phyloP scores from a whole-genome alignment of 176 grass and related monocot species.

The Juncus inflexus region DNA sequence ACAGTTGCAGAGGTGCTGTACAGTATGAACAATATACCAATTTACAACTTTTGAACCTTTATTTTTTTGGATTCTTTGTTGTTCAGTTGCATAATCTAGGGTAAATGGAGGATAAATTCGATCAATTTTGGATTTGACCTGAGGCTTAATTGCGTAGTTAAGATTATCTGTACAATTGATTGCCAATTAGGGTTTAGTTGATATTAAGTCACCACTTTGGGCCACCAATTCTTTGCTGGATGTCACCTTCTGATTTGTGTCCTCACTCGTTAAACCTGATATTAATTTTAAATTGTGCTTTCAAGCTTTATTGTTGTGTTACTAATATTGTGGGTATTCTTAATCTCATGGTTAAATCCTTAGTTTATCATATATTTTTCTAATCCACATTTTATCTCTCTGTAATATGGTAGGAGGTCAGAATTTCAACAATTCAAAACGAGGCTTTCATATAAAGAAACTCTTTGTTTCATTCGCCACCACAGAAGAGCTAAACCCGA shows the following conservation, averaged over 20 bases:
- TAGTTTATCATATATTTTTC: background rate
- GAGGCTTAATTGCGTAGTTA: background rate
- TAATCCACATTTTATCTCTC: too few species aligned
- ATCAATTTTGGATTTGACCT: background rate
- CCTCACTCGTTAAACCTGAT: background rate
- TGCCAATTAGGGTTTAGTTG: background rate
- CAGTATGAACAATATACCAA: background rate
- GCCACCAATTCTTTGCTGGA: background rate
- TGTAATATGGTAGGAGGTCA: constrained; percentile 3
- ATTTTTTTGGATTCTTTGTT: background rate
- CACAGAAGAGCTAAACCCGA: constrained; percentile 29
- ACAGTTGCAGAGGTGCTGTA: background rate
- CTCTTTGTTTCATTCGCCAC: constrained; percentile 35
- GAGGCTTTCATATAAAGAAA: constrained; percentile 22
- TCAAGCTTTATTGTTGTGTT: too few species aligned
- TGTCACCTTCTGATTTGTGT: background rate
- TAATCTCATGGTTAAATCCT: too few species aligned
- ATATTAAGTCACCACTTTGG: background rate
- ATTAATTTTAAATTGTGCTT: background rate
- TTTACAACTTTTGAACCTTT: background rate
- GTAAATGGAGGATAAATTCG: background rate
- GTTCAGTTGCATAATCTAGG: background rate
- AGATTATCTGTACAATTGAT: background rate
- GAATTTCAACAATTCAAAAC: constrained; percentile 22
- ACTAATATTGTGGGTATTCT: too few species aligned